Conservation (phyloP, 108 stramenopile genomes). For the Pseudonitzschia multiseries region DNA sequence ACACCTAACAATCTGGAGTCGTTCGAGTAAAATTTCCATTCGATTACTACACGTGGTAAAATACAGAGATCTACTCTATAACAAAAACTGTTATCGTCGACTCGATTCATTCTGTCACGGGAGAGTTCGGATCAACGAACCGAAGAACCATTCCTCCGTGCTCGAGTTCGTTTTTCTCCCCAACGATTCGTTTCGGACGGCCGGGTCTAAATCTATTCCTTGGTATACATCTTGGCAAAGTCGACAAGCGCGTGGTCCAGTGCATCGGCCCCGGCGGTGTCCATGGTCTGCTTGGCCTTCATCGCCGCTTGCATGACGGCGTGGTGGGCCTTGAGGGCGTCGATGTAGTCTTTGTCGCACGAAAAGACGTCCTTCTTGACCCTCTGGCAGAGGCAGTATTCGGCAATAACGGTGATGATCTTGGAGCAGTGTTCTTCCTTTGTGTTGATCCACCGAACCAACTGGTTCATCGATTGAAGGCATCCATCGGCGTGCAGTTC, state of each 20-base stretch:
- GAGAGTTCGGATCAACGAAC: background rate
- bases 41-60: too few species aligned
- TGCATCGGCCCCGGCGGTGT: conserved; percentile 61
- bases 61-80: background rate
- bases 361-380: conserved; percentile 72
- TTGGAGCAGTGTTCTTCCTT: conserved; percentile 74
- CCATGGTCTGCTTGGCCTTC: conserved; percentile 77
- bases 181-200: background rate
- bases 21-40: too few species aligned
- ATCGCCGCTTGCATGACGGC: conserved; percentile 77
- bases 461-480: conserved; percentile 64
- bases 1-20: too few species aligned
- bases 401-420: conserved; percentile 60
- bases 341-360: conserved; percentile 59
- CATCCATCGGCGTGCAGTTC: conserved; percentile 52
- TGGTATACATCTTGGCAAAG: conserved; percentile 75
- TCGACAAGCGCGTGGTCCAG: conserved; percentile 72
- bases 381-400: conserved; percentile 80
- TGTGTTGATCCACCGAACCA: conserved; percentile 79
- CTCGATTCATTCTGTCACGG: background rate
- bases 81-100: background rate
- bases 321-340: conserved; percentile 78
- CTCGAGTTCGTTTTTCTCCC: background rate
- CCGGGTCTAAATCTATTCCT: conserved; percentile 19
- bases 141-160: background rate